phyloP scores from a whole-genome alignment of 2,329 filamentous ascomycete species.

The Aureobasidium melanogenum region DNA sequence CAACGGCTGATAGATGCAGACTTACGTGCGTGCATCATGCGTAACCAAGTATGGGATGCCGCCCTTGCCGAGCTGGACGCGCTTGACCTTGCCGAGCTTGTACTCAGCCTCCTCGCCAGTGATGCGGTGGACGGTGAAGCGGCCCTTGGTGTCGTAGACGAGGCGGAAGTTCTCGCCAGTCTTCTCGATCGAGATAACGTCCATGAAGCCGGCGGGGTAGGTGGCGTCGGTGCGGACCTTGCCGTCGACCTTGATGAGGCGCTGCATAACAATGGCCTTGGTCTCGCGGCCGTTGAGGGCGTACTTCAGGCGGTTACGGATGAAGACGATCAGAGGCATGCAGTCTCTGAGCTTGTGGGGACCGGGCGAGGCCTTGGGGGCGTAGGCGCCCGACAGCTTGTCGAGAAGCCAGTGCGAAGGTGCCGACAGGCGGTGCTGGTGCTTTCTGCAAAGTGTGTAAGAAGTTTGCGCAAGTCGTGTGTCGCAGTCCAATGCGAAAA shows the following conservation, averaged over 20 bases:
- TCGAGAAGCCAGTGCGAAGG: slow-evolving; percentile 99
- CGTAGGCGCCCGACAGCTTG: slow-evolving; percentile 84
- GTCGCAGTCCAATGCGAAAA: slow-evolving; percentile 1
- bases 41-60: slow-evolving; percentile 99
- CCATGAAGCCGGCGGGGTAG: slow-evolving; percentile 98
- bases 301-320: slow-evolving; percentile 80
- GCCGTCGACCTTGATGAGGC: slow-evolving; percentile 98
- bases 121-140: slow-evolving; percentile 99
- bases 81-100: slow-evolving; percentile 99
- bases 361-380: slow-evolving; percentile 64
- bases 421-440: slow-evolving; percentile 99
- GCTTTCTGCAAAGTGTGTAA: slow-evolving; percentile 68
- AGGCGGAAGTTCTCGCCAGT: slow-evolving; percentile 99
- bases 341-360: slow-evolving; percentile 99
- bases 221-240: slow-evolving; percentile 99
- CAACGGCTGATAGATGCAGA: slow-evolving; percentile 99
- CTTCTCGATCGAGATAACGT: slow-evolving; percentile 99
- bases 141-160: slow-evolving; percentile 99
- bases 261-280: slow-evolving; percentile 98
- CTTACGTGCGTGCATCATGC: slow-evolving; percentile 99
- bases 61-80: slow-evolving; percentile 97
- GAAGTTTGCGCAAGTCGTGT: slow-evolving; percentile 15
- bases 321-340: slow-evolving; percentile 97
- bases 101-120: slow-evolving; percentile 97
- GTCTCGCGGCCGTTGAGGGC: slow-evolving; percentile 97